These are phyloP conservation scores for Fusarium avenaceum DNA, from an alignment of 2,329 filamentous ascomycete genomes.

Conservation along the genomic window DNA sequence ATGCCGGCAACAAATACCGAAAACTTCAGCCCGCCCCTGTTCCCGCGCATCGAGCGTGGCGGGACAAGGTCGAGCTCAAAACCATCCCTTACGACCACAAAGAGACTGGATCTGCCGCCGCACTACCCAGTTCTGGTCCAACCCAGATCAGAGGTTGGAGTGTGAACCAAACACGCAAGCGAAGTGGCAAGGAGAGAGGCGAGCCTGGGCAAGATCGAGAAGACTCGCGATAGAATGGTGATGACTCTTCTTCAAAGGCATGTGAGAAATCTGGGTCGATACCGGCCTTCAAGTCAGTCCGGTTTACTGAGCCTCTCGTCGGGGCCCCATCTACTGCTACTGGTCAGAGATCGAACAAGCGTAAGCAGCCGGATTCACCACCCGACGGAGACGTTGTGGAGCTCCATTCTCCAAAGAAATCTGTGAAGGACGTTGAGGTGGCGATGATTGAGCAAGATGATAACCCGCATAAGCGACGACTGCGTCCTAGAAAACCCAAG, in stretches of 20 bases:
- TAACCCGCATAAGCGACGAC: conserved; percentile 38
- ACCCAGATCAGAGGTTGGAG: conserved; percentile 71
- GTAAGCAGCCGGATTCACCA: conserved; percentile 7
- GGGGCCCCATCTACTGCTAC: conserved; percentile 34
- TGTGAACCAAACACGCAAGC: conserved; percentile 58
- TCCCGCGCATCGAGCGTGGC: conserved; percentile 64
- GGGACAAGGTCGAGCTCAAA: conserved; percentile 66
- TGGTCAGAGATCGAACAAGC: conserved; percentile 29
- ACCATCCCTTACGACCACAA: conserved; percentile 72
- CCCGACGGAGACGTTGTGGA: background rate
- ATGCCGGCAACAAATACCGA: conserved; percentile 63
- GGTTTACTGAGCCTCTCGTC: conserved; percentile 46
- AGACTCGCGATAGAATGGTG: conserved; percentile 57
- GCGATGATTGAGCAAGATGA: conserved; percentile 21
- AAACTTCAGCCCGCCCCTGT: conserved; percentile 71
- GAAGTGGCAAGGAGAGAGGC: conserved; percentile 54
- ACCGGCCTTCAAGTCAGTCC: conserved; percentile 41
- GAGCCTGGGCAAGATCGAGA: conserved; percentile 54
- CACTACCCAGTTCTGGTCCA: conserved; percentile 68
- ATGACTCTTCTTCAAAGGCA: conserved; percentile 43
- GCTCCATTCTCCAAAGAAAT: background rate
- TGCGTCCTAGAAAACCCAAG: conserved; percentile 42
- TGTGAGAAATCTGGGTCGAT: conserved; percentile 29
- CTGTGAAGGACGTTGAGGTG: conserved; percentile 6
- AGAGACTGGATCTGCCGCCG: conserved; percentile 68